Evolutionary conservation across 306 rosid genomes (phyloP).

Genomic region (Castanea sativa): DNA sequence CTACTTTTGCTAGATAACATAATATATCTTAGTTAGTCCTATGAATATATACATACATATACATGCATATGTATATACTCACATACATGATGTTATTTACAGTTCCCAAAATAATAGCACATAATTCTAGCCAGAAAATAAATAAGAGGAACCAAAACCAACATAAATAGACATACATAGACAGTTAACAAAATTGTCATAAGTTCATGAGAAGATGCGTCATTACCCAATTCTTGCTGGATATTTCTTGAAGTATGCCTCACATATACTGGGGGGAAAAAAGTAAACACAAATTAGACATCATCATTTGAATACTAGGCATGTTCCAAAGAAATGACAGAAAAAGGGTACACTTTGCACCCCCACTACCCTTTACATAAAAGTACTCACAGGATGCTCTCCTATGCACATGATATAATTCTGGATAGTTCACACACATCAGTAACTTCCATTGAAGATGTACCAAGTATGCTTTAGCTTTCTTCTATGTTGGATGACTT

Average conservation of each 20-base stretch:
- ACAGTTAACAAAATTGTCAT: not conserved
- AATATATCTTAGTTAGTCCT: no score
- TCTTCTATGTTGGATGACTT: not conserved
- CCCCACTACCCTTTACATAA: not conserved
- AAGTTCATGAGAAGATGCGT: not conserved
- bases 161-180: not conserved
- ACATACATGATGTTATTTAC: not conserved
- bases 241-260: constrained; percentile 92
- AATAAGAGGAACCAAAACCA: constrained; percentile 1
- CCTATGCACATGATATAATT: no score
- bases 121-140: not conserved
- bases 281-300: not conserved
- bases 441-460: not conserved
- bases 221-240: constrained; percentile 79
- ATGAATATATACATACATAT: not conserved
- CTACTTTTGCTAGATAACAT: no score
- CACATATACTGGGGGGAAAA: constrained; percentile 67
- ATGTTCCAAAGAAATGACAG: not conserved
- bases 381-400: no score
- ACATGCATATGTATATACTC: not conserved
- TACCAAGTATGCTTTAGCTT: not conserved
- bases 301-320: not conserved
- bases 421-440: not conserved
- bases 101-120: constrained; percentile 16
- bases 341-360: not conserved